phyloP scores from a whole-genome alignment of 2,329 filamentous ascomycete species.

The Grosmannia huntii region DNA sequence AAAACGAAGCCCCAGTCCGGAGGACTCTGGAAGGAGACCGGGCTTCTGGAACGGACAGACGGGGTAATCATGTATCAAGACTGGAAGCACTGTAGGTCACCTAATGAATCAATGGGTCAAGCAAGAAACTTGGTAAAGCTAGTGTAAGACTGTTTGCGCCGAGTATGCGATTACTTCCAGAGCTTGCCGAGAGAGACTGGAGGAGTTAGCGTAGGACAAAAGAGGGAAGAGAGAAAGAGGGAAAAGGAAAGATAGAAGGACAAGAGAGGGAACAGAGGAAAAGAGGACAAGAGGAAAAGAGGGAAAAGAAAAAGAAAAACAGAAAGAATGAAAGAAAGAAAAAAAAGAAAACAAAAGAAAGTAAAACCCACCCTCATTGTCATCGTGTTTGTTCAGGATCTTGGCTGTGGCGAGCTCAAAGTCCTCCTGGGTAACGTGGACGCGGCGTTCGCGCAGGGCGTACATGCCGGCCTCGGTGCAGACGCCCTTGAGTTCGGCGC shows the following conservation, averaged over 20 bases:
- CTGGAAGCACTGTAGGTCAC: too few species aligned
- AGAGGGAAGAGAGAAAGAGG: background rate
- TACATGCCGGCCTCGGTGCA: slow-evolving; percentile 99
- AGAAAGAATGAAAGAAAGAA: slow-evolving; percentile 28
- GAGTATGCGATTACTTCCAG: slow-evolving; percentile 27
- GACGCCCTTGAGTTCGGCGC: slow-evolving; percentile 95
- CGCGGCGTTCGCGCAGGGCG: slow-evolving; percentile 82
- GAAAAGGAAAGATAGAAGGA: background rate
- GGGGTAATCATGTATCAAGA: too few species aligned
- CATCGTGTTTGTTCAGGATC: slow-evolving; percentile 98
- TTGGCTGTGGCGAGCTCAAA: slow-evolving; percentile 98
- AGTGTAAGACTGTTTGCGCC: background rate
- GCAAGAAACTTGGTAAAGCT: background rate
- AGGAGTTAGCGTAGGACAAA: slow-evolving; percentile 4
- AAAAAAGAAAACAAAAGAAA: slow-evolving; percentile 18
- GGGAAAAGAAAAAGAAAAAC: background rate
- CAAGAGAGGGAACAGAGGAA: background rate
- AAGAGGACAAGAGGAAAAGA: slow-evolving; percentile 22
- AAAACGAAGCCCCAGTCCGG: too few species aligned
- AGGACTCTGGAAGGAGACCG: too few species aligned
- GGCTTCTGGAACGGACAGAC: too few species aligned
- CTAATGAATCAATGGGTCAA: too few species aligned
- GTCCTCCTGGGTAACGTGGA: slow-evolving; percentile 97
- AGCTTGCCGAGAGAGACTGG: slow-evolving; percentile 62
- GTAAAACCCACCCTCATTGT: slow-evolving; percentile 61